These are phyloP conservation scores for Hermanozyma aechmeae DNA, from an alignment of 805 yeast genomes.

Conservation along the genomic window DNA sequence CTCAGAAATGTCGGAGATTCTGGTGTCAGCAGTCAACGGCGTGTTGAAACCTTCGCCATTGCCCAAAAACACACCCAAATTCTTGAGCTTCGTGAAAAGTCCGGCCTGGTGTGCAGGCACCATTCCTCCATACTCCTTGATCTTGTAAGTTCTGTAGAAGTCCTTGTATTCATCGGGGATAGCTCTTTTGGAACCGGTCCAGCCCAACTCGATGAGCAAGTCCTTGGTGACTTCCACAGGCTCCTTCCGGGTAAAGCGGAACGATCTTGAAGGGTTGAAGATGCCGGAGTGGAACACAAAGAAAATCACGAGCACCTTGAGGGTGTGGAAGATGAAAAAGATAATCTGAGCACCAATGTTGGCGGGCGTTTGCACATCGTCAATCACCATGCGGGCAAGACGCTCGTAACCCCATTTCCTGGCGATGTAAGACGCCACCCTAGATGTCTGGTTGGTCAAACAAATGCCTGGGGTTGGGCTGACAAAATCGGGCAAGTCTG, in stretches of 20 bases:
- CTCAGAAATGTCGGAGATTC: constrained; percentile 21
- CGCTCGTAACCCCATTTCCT: constrained; percentile 26
- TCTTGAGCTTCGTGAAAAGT: constrained; percentile 45
- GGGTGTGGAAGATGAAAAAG: constrained; percentile 63
- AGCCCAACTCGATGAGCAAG: constrained; percentile 60
- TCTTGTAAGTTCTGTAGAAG: constrained; percentile 52
- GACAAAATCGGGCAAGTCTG: constrained; percentile 83
- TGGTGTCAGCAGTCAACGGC: constrained; percentile 35
- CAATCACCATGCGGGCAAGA: constrained; percentile 37
- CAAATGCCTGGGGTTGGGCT: constrained; percentile 92
- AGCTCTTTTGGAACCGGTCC: constrained; percentile 89
- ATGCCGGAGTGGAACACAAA: constrained; percentile 58
- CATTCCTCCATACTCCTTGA: constrained; percentile 64
- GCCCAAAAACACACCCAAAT: constrained; percentile 55
- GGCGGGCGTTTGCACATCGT: constrained; percentile 36
- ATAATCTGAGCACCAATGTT: constrained; percentile 45
- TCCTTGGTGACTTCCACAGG: constrained; percentile 36
- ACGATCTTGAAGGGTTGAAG: constrained; percentile 55
- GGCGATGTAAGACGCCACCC: constrained; percentile 13
- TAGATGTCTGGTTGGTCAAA: constrained; percentile 50
- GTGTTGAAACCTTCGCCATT: constrained; percentile 80
- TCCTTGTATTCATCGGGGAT: constrained; percentile 63
- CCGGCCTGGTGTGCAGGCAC: constrained; percentile 73
- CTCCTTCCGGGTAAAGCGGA: constrained; percentile 22
- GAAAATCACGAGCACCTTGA: constrained; percentile 52